A percentile compares a stretch with the other conserved stretches of the same genome.
These are phyloP conservation scores for Pythium plurisporium DNA, from an alignment of 352 stramenopile genomes.

Conservation along the genomic window DNA sequence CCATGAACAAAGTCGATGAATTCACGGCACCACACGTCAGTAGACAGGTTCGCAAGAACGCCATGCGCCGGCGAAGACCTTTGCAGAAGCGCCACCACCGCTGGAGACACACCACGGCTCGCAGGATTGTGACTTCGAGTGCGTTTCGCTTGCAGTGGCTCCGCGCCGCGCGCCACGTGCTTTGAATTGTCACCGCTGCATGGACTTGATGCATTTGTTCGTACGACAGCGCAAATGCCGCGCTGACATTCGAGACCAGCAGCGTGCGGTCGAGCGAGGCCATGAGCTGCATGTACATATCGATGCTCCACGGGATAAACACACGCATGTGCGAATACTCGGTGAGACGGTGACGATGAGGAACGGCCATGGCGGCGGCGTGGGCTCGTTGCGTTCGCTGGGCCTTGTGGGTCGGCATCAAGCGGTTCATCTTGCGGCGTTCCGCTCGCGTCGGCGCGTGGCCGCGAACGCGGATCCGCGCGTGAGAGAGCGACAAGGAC, in stretches of 20 bases:
- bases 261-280: constrained; percentile 32
- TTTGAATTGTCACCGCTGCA: constrained; percentile 50
- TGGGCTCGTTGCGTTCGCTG: background rate
- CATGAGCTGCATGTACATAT: constrained; percentile 73
- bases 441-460: constrained; percentile 41
- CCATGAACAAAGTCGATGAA: constrained; percentile 64
- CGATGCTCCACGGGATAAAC: constrained; percentile 70
- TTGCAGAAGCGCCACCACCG: constrained; percentile 61
- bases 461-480: constrained; percentile 38
- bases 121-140: constrained; percentile 46
- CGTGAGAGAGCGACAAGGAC: constrained; percentile 31
- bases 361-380: background rate
- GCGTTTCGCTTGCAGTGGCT: constrained; percentile 36
- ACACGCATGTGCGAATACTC: constrained; percentile 53
- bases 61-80: constrained; percentile 41
- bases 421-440: constrained; percentile 27
- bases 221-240: constrained; percentile 53
- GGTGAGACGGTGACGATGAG: background rate
- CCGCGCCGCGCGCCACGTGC: constrained; percentile 38
- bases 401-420: background rate
- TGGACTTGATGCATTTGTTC: constrained; percentile 42
- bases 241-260: constrained; percentile 10
- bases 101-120: constrained; percentile 58
- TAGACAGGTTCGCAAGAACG: constrained; percentile 45
- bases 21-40: constrained; percentile 51